These are phyloP conservation scores for Leptographium wingfieldii DNA, from an alignment of 2,329 filamentous ascomycete species.

Conservation along the genomic window DNA sequence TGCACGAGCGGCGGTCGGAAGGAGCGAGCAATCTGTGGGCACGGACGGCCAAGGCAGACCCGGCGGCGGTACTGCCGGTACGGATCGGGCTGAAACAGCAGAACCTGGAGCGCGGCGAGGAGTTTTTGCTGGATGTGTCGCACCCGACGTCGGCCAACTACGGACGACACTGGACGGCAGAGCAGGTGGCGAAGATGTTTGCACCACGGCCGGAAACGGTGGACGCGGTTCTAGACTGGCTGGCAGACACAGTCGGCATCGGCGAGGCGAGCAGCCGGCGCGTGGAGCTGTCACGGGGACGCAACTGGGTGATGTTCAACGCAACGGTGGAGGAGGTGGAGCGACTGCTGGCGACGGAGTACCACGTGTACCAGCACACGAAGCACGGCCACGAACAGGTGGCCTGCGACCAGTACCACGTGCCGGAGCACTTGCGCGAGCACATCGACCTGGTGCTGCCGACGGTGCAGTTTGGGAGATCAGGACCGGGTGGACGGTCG, in stretches of 20 bases:
- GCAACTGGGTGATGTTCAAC: conserved; percentile 42
- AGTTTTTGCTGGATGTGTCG: conserved; percentile 28
- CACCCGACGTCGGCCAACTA: conserved; percentile 31
- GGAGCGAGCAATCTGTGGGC: conserved; percentile 14
- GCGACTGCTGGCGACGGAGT: conserved; percentile 37
- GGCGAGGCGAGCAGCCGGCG: conserved; percentile 20
- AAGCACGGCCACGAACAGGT: conserved; percentile 22
- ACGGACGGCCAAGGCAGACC: conserved; percentile 13
- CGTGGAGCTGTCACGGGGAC: conserved; percentile 35
- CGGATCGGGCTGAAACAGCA: conserved; percentile 31
- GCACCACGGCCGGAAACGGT: conserved; percentile 31
- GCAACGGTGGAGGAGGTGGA: conserved; percentile 41
- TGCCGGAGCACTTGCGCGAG: conserved; percentile 22
- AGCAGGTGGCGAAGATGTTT: conserved; percentile 30
- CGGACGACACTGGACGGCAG: conserved; percentile 32
- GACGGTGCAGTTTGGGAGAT: conserved; percentile 25
- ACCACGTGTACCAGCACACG: conserved; percentile 35
- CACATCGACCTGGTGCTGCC: conserved; percentile 30
- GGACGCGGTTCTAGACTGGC: conserved; percentile 38
- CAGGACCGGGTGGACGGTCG: conserved; percentile 8
- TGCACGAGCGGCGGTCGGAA: conserved; percentile 21
- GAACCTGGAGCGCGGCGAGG: conserved; percentile 32
- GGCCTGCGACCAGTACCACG: conserved; percentile 28
- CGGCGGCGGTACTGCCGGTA: conserved; percentile 20
- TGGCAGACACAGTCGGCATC: conserved; percentile 36